Conservation (phyloP, 257 asterid species). For the Oldenlandia corymbosa region DNA sequence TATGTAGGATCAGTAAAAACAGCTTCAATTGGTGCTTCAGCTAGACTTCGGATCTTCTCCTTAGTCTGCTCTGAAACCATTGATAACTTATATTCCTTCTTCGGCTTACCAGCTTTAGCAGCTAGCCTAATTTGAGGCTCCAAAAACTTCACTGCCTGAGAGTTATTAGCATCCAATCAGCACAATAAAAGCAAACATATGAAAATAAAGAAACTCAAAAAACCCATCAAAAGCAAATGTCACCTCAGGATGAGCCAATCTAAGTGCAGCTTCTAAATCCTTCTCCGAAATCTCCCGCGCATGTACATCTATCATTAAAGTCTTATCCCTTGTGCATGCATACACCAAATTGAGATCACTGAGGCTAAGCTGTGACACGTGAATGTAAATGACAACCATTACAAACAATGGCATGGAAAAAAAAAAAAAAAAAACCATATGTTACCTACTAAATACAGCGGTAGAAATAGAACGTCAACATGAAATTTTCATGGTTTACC, state of each 20-base stretch:
- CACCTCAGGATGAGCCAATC: conserved; percentile 96
- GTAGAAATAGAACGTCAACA: not conserved
- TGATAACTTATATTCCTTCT: conserved; percentile 67
- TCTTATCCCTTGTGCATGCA: conserved; percentile 97
- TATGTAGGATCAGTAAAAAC: conserved; percentile 88
- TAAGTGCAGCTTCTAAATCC: conserved; percentile 81
- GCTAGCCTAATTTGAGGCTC: conserved; percentile 94
- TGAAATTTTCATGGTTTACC: conserved; percentile 40
- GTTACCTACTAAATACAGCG: not conserved
- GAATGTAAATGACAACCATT: conserved; percentile 15
- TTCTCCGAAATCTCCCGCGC: conserved; percentile 85
- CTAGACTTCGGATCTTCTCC: conserved; percentile 72
- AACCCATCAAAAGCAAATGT: conserved; percentile 11
- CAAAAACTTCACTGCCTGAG: conserved; percentile 81
- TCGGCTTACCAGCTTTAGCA: conserved; percentile 80
- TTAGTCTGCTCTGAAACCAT: conserved; percentile 60
- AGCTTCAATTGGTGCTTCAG: conserved; percentile 80
- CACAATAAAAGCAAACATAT: not conserved
- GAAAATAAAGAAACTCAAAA: not conserved
- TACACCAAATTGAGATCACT: conserved; percentile 95
- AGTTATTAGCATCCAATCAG: conserved; percentile 24
- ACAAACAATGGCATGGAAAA: not conserved
- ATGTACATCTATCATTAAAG: conserved; percentile 96
- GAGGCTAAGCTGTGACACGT: conserved; percentile 60
- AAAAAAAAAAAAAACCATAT: no score